Evolutionary conservation across 306 rosid genomes (phyloP).

Genomic region (Neltuma alba): DNA sequence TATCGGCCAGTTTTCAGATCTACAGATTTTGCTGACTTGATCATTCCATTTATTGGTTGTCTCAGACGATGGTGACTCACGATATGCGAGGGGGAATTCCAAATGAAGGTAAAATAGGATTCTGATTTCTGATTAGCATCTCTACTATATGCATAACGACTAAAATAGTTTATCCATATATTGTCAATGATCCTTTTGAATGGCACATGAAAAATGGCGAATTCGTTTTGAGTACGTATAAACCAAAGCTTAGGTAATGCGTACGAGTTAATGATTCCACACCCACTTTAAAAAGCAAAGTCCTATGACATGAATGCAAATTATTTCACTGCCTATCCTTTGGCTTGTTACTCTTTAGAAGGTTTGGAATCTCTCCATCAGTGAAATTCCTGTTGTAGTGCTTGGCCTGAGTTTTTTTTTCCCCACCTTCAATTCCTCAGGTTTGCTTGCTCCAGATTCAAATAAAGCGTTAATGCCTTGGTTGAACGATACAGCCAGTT

Average conservation of each 20-base stretch:
- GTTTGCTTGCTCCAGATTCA: slow-evolving; percentile 26
- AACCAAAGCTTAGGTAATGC: not conserved
- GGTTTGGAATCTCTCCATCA: slow-evolving; percentile 14
- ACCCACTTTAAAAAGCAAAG: slow-evolving; percentile 22
- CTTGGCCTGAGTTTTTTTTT: not conserved
- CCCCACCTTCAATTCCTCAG: slow-evolving; percentile 13
- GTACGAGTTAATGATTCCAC: not conserved
- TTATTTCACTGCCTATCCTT: slow-evolving; percentile 10
- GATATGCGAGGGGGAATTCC: not conserved
- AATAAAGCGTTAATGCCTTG: slow-evolving; percentile 27
- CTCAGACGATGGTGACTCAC: not conserved
- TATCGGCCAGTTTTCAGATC: not conserved
- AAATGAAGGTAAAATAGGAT: not conserved
- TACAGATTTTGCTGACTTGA: not conserved
- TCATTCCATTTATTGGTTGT: not conserved
- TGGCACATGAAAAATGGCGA: not conserved
- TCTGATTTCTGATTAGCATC: not conserved
- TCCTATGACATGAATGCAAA: slow-evolving; percentile 30
- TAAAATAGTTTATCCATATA: not conserved
- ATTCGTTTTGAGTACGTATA: not conserved
- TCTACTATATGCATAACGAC: not conserved
- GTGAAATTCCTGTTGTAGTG: not conserved
- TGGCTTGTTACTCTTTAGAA: slow-evolving; percentile 25
- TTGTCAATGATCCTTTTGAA: not conserved
- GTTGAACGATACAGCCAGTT: slow-evolving; percentile 7